Conservation (phyloP, 2,329 filamentous ascomycete genomes). For the Coniochaeta hoffmannii region DNA sequence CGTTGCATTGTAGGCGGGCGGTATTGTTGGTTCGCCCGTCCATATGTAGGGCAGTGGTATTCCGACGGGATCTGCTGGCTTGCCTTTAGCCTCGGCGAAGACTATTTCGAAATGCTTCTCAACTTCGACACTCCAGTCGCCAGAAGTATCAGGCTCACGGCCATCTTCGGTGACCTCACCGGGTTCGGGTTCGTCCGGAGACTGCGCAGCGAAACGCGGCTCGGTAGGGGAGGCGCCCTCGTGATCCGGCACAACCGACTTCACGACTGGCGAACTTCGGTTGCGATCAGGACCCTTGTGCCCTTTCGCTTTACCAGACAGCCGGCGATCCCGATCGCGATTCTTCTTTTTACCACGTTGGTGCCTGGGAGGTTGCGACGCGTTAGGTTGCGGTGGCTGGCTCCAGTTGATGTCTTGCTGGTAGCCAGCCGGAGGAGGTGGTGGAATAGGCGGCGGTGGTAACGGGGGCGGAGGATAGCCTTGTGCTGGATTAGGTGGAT, state of each 20-base stretch:
- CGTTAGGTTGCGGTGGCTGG: conserved; percentile 4
- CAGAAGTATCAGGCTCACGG: conserved; percentile 2
- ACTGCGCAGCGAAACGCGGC: background rate
- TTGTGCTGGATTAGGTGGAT: conserved; percentile 10
- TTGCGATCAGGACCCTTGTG: background rate
- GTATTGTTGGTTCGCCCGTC: conserved; percentile 36
- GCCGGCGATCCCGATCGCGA: conserved; percentile 7
- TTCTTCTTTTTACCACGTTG: conserved; percentile 7
- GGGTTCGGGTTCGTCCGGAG: background rate
- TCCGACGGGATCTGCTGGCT: conserved; percentile 37
- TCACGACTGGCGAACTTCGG: background rate
- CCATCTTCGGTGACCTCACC: background rate
- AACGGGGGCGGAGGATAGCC: conserved; percentile 5
- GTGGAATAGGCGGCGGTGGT: conserved; percentile 8
- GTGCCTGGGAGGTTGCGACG: conserved; percentile 11
- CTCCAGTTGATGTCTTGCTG: conserved; percentile 14
- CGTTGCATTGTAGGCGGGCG: conserved; percentile 33
- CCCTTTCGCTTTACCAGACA: conserved; percentile 2
- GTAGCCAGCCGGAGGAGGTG: conserved; percentile 9
- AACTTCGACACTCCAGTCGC: conserved; percentile 21
- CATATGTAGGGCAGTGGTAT: conserved; percentile 35
- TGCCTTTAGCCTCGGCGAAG: conserved; percentile 27
- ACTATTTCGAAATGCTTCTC: conserved; percentile 31
- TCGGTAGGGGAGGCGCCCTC: background rate
- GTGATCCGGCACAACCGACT: background rate